Evolutionary conservation across 495 filamentous ascomycete genomes (phyloP).

Genomic region (Durotheca rogersii): DNA sequence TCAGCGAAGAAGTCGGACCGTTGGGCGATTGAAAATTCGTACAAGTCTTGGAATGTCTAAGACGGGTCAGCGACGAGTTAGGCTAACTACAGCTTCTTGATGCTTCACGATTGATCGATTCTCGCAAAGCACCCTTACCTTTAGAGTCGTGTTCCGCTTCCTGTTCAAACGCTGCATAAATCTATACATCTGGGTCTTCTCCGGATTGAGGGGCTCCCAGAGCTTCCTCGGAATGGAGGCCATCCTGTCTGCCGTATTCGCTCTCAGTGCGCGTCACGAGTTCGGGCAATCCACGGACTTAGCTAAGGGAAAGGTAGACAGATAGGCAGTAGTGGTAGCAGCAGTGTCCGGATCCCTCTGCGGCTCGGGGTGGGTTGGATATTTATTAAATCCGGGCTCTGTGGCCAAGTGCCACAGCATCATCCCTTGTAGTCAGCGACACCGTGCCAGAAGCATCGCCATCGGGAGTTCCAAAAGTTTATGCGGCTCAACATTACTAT

Average conservation of each 20-base stretch:
- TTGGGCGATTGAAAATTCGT: slow-evolving; percentile 60
- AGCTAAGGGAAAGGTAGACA: not conserved
- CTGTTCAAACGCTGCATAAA: slow-evolving; percentile 53
- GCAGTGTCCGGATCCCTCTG: no score
- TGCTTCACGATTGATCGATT: not conserved
- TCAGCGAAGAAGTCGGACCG: slow-evolving; percentile 67
- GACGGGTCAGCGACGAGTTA: slow-evolving; percentile 6
- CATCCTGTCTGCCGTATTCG: slow-evolving; percentile 7
- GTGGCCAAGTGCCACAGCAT: no score
- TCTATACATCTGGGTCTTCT: slow-evolving; percentile 52
- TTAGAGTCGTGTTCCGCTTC: slow-evolving; percentile 43
- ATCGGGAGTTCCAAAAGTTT: no score
- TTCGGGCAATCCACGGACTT: not conserved
- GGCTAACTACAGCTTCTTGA: no score
- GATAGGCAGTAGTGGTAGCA: no score
- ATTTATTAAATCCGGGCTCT: no score
- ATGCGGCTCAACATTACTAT: no score
- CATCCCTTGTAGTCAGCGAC: no score
- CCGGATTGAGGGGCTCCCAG: slow-evolving; percentile 58
- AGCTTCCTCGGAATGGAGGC: slow-evolving; percentile 48
- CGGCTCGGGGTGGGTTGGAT: no score
- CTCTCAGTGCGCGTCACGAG: not conserved
- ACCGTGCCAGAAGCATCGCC: no score
- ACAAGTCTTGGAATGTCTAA: slow-evolving; percentile 64
- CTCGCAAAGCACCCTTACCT: slow-evolving; percentile 36